Conservation (phyloP, 768 basidiomycete species). For the Tulasnella sp. region DNA sequence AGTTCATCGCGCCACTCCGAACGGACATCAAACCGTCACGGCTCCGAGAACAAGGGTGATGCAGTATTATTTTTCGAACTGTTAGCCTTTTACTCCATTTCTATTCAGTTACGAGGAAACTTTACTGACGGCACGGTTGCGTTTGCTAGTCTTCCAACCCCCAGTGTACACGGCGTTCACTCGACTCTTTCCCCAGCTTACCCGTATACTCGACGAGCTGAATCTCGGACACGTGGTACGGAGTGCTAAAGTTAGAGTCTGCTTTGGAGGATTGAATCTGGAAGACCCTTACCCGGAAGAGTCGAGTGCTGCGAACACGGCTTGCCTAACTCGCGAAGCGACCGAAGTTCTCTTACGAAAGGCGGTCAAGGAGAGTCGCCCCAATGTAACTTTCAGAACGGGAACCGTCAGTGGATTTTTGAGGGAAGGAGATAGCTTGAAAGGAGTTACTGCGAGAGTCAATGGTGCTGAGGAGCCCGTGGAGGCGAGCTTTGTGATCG, state of each 20-base stretch:
- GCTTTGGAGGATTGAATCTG: neutral
- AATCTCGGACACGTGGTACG: neutral
- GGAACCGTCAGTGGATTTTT: neutral
- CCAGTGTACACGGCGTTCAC: neutral
- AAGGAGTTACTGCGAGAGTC: neutral
- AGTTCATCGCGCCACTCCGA: neutral
- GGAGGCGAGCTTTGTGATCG: constrained; percentile 3
- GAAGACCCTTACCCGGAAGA: neutral
- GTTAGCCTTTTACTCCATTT: neutral
- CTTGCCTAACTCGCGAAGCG: neutral
- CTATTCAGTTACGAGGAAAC: neutral
- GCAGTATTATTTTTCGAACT: neutral
- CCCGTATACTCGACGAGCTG: constrained; percentile 12
- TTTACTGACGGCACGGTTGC: neutral
- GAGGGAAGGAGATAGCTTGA: neutral
- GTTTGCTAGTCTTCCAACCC: constrained; percentile 2
- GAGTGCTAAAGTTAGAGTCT: neutral
- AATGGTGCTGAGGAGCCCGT: neutral
- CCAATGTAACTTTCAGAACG: neutral
- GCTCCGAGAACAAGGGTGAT: neutral
- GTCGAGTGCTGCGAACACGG: neutral
- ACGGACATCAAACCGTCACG: neutral
- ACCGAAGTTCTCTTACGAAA: constrained; percentile 5
- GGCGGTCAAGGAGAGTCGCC: neutral
- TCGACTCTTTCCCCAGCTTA: constrained; percentile 20